phyloP scores from a whole-genome alignment of 192 early-diverging fungal genomes.

The Coemansia javaensis region DNA sequence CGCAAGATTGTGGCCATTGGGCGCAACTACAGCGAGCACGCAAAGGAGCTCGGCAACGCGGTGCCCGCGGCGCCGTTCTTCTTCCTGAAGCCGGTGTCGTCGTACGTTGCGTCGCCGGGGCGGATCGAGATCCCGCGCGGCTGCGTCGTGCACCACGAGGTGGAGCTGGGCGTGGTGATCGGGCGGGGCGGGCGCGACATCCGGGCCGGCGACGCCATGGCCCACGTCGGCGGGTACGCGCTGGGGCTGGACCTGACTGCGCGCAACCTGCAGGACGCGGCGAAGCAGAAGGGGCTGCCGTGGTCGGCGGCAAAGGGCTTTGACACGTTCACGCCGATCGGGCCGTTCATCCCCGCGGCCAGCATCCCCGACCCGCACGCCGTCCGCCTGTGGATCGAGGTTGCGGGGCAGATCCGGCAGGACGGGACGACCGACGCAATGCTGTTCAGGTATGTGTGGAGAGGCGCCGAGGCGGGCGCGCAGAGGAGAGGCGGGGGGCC shows the following conservation, averaged over 20 bases:
- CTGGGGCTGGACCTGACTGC: conserved; percentile 92
- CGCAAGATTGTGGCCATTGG: conserved; percentile 94
- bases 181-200: conserved; percentile 76
- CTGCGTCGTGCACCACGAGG: conserved; percentile 81
- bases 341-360: conserved; percentile 72
- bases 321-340: conserved; percentile 92
- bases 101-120: conserved; percentile 63
- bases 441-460: conserved; percentile 70
- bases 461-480: not conserved
- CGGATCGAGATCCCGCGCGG: conserved; percentile 77
- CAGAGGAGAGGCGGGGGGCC: too few relatives aligned
- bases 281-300: conserved; percentile 78
- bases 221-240: conserved; percentile 71
- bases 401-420: conserved; percentile 73
- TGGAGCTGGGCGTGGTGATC: conserved; percentile 92
- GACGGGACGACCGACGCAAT: conserved; percentile 85
- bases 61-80: conserved; percentile 85
- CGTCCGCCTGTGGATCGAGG: conserved; percentile 71
- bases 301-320: conserved; percentile 93
- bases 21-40: conserved; percentile 89
- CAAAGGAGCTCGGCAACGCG: conserved; percentile 89
- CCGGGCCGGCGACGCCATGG: conserved; percentile 53
- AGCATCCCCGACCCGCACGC: conserved; percentile 67
- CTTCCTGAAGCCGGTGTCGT: conserved; percentile 90
- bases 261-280: conserved; percentile 78